phyloP scores from a whole-genome alignment of 1,284 basidiomycete species.

The Sphaerobolus stellatus region DNA sequence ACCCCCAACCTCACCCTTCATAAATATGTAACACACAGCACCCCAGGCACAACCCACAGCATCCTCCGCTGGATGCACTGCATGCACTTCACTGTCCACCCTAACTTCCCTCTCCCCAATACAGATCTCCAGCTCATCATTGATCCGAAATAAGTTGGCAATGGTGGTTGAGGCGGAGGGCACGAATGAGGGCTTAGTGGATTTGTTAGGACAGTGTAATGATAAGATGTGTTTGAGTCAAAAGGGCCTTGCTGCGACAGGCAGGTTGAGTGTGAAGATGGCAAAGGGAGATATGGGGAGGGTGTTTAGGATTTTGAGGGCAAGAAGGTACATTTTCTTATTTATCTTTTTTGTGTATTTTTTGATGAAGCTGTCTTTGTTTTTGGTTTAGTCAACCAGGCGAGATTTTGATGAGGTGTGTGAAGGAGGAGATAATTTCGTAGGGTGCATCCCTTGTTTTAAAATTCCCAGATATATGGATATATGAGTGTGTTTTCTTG shows the following conservation, averaged over 20 bases:
- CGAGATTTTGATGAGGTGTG: constrained; percentile 73
- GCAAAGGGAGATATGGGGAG: constrained; percentile 48
- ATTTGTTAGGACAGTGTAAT: constrained; percentile 70
- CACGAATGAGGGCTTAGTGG: constrained; percentile 77
- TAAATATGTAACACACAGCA: constrained; percentile 43
- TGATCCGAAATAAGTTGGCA: constrained; percentile 79
- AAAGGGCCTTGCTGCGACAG: constrained; percentile 25
- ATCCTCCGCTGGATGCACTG: constrained; percentile 81
- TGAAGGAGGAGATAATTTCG: too few relatives aligned
- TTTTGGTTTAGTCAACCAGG: constrained; percentile 59
- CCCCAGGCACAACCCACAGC: constrained; percentile 72
- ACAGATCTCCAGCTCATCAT: constrained; percentile 54
- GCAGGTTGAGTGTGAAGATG: constrained; percentile 36
- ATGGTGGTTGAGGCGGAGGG: constrained; percentile 78
- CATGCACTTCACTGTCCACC: constrained; percentile 63
- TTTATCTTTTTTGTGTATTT: constrained; percentile 7
- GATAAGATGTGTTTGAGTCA: constrained; percentile 50
- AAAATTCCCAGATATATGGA: too few relatives aligned
- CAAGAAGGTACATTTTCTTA: constrained; percentile 61
- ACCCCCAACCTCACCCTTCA: not conserved
- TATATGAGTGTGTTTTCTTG: too few relatives aligned
- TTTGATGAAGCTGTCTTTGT: constrained; percentile 6
- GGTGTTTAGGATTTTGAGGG: constrained; percentile 71
- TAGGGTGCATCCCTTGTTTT: too few relatives aligned
- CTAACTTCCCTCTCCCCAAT: constrained; percentile 52